A percentile compares a stretch with the other conserved stretches of the same genome.
phyloP scores from a whole-genome alignment of 305 asterid species.

The Solanum aculeatissimum region DNA sequence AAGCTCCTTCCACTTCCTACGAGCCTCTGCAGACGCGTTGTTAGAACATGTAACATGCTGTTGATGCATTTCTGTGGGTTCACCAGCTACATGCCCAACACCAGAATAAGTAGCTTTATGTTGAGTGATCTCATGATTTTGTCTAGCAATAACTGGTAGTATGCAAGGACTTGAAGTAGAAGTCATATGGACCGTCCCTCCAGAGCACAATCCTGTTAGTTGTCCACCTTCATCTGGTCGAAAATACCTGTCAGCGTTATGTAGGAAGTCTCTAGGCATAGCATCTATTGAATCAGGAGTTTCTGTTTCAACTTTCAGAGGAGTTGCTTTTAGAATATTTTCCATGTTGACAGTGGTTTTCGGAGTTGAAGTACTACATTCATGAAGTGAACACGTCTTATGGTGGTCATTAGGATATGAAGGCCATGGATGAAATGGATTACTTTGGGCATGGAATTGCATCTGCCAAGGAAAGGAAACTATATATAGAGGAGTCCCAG shows the following conservation, averaged over 20 bases:
- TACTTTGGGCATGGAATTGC: slow-evolving; percentile 13
- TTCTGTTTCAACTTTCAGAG: background rate
- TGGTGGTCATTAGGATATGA: background rate
- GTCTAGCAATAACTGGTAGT: background rate
- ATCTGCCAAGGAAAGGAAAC: slow-evolving; percentile 38
- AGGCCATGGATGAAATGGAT: background rate
- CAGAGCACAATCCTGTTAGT: background rate
- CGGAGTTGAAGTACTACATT: slow-evolving; percentile 8
- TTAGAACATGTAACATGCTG: background rate
- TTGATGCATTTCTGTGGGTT: background rate
- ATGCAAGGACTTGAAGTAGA: background rate
- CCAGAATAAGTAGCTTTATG: slow-evolving; percentile 4
- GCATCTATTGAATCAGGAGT: background rate
- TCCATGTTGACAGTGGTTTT: background rate
- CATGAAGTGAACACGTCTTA: background rate
- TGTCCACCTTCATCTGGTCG: background rate
- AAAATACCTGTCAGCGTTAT: slow-evolving; percentile 1
- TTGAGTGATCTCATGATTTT: background rate
- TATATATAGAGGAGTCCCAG: slow-evolving; percentile 21
- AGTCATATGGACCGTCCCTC: background rate
- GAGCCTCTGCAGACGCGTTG: slow-evolving; percentile 21
- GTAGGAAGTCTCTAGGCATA: background rate
- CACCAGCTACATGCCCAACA: background rate
- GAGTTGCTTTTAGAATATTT: background rate
- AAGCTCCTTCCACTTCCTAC: slow-evolving; percentile 51